A percentile compares a stretch with the other conserved stretches of the same genome.
Evolutionary conservation across 257 asterid species (phyloP).

Genomic region (Mentha longifolia): DNA sequence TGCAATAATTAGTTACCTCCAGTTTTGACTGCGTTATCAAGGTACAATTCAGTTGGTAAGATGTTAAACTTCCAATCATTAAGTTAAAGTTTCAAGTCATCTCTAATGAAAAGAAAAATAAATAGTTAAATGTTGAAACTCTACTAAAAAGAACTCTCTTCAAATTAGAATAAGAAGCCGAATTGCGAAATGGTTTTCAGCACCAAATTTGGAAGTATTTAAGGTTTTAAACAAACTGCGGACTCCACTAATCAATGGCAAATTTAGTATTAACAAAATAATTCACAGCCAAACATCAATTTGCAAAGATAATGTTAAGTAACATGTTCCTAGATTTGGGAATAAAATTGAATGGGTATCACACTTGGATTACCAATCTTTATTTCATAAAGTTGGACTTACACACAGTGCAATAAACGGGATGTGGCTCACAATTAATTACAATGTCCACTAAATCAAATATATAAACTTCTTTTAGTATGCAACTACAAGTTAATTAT

Average conservation of each 20-base stretch:
- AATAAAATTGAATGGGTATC: constrained; percentile 26
- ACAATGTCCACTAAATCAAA: background rate
- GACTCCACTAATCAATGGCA: constrained; percentile 15
- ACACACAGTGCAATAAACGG: background rate
- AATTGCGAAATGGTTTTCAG: background rate
- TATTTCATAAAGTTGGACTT: background rate
- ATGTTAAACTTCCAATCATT: too few relatives aligned
- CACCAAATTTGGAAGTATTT: constrained; percentile 26
- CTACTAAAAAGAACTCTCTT: background rate
- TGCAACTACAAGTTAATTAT: too few relatives aligned
- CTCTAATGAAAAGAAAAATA: too few relatives aligned
- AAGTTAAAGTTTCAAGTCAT: too few relatives aligned
- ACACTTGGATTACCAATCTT: constrained; percentile 26
- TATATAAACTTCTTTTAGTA: too few relatives aligned
- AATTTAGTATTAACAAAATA: constrained; percentile 1
- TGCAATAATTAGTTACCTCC: background rate
- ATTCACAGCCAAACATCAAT: background rate
- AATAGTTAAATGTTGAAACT: too few relatives aligned
- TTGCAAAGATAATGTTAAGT: constrained; percentile 34
- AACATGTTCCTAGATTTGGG: constrained; percentile 38
- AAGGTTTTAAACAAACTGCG: constrained; percentile 1
- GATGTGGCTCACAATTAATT: background rate
- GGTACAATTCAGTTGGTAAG: too few relatives aligned
- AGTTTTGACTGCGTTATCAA: too few relatives aligned
- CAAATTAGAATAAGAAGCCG: background rate